Evolutionary conservation across 73 alveolate species (phyloP), one percentile per base, ranked within the genome.

Genomic region (Tetrahymena thermophila): DNA sequence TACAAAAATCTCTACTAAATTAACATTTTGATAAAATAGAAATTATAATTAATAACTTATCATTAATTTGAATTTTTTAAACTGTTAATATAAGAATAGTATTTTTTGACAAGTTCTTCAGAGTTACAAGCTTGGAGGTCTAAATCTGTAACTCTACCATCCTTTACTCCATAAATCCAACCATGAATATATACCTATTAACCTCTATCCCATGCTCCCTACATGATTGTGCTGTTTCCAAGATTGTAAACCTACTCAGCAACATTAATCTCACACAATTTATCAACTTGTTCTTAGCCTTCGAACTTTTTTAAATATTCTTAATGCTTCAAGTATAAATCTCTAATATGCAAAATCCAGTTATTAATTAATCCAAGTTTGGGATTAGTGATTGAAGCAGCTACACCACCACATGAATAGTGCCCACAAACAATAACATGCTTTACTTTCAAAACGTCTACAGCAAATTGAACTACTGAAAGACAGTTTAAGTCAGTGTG

Each of bases 401-500:
- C 94, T 4, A 95, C 93, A 43, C 97, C 97, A 43, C 97, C 97
- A 89, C 97, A 95, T 34, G 85, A 40, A 34, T 94, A 85, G 38
- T 95, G 97, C 9, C 97, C 97, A 93, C 93, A 85, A 1, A 95
- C 95, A 10, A 95, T 56, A 1, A 95, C 93, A 25, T 93, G 93
- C 42, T 95, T 85, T 43, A 95, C 95, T 34, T 95, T 95, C 7
- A 95, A 42, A n/a, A 85, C 95, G 35, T 95, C 97, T 10, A 95
- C 97, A 34, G 97, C 97, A 34, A 85, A 95, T 43, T 95, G 56
- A 44, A 95, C 94, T 10, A 95, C 97, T 50, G 89, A 71, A 71
- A 71, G 89, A 71, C 89, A 71, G 38, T 85, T 95, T 34, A 95
- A 85, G n/a, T 89, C 94, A 34, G 95, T 95, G 31, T 85, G 95